A percentile compares a stretch with the other conserved stretches of the same genome.
Evolutionary conservation across 257 asterid genomes (phyloP).

Genomic region (Solanum dulcamara): DNA sequence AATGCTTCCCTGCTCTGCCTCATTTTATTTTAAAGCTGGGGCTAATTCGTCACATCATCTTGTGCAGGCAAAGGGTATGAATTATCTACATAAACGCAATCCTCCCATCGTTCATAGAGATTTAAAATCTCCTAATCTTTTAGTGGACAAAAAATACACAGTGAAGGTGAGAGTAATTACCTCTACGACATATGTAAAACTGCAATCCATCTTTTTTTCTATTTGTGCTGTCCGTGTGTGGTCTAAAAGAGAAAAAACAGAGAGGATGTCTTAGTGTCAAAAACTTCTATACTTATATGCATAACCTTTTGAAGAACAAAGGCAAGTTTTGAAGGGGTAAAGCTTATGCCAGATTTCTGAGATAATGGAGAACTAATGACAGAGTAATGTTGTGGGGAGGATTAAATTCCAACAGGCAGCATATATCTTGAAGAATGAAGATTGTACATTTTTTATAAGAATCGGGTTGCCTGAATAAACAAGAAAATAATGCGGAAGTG

Average conservation of each 20-base stretch:
- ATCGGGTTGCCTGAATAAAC: no score
- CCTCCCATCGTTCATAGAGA: constrained; percentile 97
- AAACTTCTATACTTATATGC: not conserved
- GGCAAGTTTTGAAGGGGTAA: not conserved
- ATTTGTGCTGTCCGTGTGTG: not conserved
- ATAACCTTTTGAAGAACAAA: not conserved
- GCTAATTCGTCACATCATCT: not conserved
- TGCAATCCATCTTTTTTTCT: not conserved
- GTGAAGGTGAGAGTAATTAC: constrained; percentile 63
- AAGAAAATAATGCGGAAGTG: no score
- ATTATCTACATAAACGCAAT: constrained; percentile 79
- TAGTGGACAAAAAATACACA: constrained; percentile 87
- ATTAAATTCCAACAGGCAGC: not conserved
- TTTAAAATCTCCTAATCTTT: constrained; percentile 89
- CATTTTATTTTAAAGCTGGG: constrained; percentile 3
- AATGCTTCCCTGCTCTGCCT: not conserved
- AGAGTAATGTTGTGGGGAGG: not conserved
- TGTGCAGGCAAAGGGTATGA: constrained; percentile 91
- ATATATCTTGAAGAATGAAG: not conserved
- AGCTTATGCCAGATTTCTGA: not conserved
- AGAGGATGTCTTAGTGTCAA: not conserved
- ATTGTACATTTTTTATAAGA: no score
- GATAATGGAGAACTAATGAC: not conserved
- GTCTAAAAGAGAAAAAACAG: not conserved
- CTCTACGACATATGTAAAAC: not conserved